Evolutionary conservation across 495 filamentous ascomycete genomes (phyloP).

Genomic region (Penicillium subrubescens): DNA sequence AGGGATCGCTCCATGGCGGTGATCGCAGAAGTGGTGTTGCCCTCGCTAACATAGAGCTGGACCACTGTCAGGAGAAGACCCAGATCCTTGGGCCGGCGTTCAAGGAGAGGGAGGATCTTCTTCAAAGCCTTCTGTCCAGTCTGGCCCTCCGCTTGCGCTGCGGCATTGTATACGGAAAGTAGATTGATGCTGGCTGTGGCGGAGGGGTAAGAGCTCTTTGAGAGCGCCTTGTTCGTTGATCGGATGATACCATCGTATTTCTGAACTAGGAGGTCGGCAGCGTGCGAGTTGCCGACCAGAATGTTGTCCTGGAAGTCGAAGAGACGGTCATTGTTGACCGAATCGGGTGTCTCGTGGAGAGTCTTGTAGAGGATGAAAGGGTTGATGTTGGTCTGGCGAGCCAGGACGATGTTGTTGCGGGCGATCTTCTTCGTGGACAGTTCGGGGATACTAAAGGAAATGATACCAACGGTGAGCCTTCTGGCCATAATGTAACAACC

Average conservation of each 20-base stretch:
- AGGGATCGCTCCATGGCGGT: constrained; percentile 74
- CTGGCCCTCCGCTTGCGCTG: constrained; percentile 66
- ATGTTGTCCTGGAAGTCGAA: constrained; percentile 76
- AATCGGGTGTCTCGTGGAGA: constrained; percentile 57
- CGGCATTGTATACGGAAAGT: constrained; percentile 77
- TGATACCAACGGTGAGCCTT: constrained; percentile 18
- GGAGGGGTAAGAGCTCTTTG: constrained; percentile 54
- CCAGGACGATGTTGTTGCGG: constrained; percentile 72
- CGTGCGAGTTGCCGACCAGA: constrained; percentile 68
- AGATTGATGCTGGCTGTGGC: constrained; percentile 59
- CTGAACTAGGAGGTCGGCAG: constrained; percentile 72
- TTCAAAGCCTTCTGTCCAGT: constrained; percentile 72
- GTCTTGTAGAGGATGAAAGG: constrained; percentile 76
- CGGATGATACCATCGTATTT: constrained; percentile 75
- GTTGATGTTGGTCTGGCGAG: constrained; percentile 61
- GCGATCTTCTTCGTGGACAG: constrained; percentile 75
- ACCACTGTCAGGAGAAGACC: constrained; percentile 81
- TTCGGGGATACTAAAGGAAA: constrained; percentile 66
- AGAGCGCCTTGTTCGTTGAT: constrained; percentile 63
- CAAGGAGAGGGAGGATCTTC: constrained; percentile 70
- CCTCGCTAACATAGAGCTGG: constrained; percentile 76
- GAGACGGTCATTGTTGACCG: constrained; percentile 66
- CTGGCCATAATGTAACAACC: not conserved
- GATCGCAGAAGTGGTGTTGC: constrained; percentile 77
- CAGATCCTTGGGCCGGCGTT: constrained; percentile 76